Conservation (phyloP, 2,329 filamentous ascomycete species). For the Capronia americana region DNA sequence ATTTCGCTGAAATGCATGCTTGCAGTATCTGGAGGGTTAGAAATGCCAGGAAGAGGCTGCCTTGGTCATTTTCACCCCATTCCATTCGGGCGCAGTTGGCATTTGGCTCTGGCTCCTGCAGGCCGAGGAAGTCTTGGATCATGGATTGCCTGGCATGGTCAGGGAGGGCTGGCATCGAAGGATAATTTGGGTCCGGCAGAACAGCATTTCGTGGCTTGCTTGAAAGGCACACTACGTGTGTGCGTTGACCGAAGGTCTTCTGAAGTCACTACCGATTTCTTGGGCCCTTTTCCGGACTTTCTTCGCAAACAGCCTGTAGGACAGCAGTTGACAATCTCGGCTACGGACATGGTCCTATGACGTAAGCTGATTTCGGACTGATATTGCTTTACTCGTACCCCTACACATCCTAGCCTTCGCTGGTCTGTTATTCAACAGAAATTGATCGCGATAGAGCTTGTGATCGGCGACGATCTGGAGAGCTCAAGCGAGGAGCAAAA, state of each 20-base stretch:
- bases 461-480: constrained; percentile 20
- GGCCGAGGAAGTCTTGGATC: background rate
- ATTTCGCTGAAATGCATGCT: background rate
- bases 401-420: background rate
- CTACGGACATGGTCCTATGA: background rate
- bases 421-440: constrained; percentile 11
- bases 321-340: background rate
- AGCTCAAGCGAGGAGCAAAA: constrained; percentile 17
- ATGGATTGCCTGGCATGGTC: background rate
- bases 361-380: background rate
- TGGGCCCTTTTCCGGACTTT: background rate
- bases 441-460: constrained; percentile 2
- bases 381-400: background rate
- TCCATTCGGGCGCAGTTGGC: background rate
- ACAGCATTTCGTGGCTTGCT: constrained; percentile 9
- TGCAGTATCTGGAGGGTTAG: background rate
- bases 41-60: background rate
- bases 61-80: background rate
- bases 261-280: background rate
- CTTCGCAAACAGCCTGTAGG: background rate
- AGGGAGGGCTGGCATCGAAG: background rate
- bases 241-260: background rate
- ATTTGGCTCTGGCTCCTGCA: background rate
- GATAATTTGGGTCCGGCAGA: background rate
- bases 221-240: background rate